These are phyloP conservation scores for Acacia confusa DNA, from an alignment of 306 rosid genomes.

Conservation along the genomic window DNA sequence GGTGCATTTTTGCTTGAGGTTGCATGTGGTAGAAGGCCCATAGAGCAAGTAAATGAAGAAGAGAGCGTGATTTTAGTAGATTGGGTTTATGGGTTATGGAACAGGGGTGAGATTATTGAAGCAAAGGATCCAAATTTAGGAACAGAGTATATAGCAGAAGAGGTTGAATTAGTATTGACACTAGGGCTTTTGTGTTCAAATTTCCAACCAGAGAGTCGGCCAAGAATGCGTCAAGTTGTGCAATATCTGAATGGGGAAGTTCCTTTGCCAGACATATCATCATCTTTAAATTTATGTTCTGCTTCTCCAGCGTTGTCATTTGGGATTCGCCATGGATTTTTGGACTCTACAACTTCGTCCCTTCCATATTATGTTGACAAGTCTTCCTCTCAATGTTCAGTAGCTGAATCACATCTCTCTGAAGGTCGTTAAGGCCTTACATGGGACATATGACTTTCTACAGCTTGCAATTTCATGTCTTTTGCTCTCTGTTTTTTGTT, in stretches of 20 bases:
- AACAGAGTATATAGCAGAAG: neutral
- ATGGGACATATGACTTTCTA: neutral
- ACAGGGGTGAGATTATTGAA: constrained; percentile 44
- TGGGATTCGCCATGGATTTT: neutral
- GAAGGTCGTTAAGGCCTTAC: constrained; percentile 45
- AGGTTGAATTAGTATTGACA: constrained; percentile 1
- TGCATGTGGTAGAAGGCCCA: constrained; percentile 69
- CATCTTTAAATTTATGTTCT: neutral
- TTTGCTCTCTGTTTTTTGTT: neutral
- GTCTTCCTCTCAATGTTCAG: constrained; percentile 27
- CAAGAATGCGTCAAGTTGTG: constrained; percentile 3
- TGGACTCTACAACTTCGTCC: constrained; percentile 38
- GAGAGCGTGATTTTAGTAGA: constrained; percentile 50
- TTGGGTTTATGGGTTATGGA: constrained; percentile 48
- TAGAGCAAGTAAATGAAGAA: constrained; percentile 28
- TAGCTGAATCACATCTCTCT: constrained; percentile 46
- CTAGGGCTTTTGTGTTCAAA: neutral
- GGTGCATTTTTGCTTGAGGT: constrained; percentile 70
- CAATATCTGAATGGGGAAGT: neutral
- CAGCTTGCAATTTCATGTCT: neutral
- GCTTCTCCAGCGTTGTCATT: neutral
- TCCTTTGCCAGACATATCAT: neutral
- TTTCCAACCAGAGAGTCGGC: neutral
- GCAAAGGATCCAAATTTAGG: constrained; percentile 34
- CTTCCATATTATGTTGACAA: constrained; percentile 33